These are phyloP conservation scores for Paramecium octaurelia DNA, from an alignment of 73 alveolate genomes.

Conservation along the genomic window DNA sequence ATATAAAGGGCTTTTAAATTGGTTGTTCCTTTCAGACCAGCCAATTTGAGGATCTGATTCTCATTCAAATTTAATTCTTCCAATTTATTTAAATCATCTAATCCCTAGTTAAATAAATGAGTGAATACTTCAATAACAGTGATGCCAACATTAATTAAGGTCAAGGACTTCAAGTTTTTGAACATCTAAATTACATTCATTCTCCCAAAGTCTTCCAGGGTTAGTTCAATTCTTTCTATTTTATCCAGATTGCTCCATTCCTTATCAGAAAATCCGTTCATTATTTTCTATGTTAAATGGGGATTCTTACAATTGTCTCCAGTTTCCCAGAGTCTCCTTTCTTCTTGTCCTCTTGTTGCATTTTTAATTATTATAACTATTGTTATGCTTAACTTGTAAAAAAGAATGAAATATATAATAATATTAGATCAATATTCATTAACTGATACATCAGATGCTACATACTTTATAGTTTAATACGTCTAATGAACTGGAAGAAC, in stretches of 20 bases:
- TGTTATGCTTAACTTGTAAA: background rate
- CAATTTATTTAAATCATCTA: constrained; percentile 49
- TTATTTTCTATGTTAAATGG: background rate
- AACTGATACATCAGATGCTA: constrained; percentile 26
- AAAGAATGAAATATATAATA: background rate
- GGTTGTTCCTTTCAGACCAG: constrained; percentile 39
- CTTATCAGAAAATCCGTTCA: constrained; percentile 62
- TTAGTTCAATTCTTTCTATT: constrained; percentile 66
- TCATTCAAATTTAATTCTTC: constrained; percentile 76
- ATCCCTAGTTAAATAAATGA: constrained; percentile 39
- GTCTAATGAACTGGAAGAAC: constrained; percentile 40
- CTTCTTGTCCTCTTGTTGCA: background rate
- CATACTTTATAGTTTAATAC: background rate
- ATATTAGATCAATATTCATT: constrained; percentile 45
- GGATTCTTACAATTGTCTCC: background rate
- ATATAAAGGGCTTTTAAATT: constrained; percentile 51
- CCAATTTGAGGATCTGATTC: constrained; percentile 62
- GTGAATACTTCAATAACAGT: constrained; percentile 62
- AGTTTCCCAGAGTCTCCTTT: background rate
- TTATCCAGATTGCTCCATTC: constrained; percentile 61
- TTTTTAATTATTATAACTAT: background rate
- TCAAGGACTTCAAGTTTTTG: constrained; percentile 65
- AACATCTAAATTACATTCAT: constrained; percentile 72
- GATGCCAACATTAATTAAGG: constrained; percentile 74
- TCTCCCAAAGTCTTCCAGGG: constrained; percentile 72